Evolutionary conservation across 805 yeast genomes (phyloP).

Genomic region (Barnettozyma sp.): DNA sequence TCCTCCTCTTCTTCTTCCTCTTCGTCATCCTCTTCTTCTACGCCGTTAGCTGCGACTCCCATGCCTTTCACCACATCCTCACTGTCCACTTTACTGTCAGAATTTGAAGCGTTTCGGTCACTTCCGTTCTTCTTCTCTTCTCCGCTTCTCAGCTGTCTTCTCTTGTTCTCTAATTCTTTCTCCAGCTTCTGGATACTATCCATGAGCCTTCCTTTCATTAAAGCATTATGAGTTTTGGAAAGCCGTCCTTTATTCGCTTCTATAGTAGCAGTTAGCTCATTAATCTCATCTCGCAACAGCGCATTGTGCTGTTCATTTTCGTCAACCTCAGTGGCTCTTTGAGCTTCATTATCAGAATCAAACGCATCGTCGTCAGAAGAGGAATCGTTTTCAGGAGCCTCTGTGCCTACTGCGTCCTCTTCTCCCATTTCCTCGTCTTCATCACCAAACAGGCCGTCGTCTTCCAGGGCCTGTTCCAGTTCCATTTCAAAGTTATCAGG

Average conservation of each 20-base stretch:
- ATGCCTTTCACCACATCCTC: slow-evolving; percentile 20
- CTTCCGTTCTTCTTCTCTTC: slow-evolving; percentile 25
- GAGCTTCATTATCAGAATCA: slow-evolving; percentile 25
- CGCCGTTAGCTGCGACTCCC: slow-evolving; percentile 19
- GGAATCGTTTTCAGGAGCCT: slow-evolving; percentile 17
- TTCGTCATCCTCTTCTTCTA: slow-evolving; percentile 30
- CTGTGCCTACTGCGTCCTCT: slow-evolving; percentile 18
- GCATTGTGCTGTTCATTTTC: slow-evolving; percentile 61
- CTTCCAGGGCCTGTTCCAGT: slow-evolving; percentile 44
- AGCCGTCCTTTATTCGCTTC: slow-evolving; percentile 68
- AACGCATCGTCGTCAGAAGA: slow-evolving; percentile 24
- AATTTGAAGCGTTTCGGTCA: slow-evolving; percentile 18
- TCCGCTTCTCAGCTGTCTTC: slow-evolving; percentile 47
- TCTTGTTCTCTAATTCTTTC: slow-evolving; percentile 76
- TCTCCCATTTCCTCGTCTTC: slow-evolving; percentile 27
- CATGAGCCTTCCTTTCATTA: slow-evolving; percentile 78
- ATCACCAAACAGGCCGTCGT: slow-evolving; percentile 15
- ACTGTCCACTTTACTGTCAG: slow-evolving; percentile 21
- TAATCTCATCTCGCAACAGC: slow-evolving; percentile 75
- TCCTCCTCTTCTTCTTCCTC: slow-evolving; percentile 29
- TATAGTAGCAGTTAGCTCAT: slow-evolving; percentile 73
- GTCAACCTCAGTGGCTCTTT: slow-evolving; percentile 29
- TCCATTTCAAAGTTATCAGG: slow-evolving; percentile 47
- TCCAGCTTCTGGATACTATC: slow-evolving; percentile 73
- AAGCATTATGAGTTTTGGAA: slow-evolving; percentile 69